phyloP scores from a whole-genome alignment of 1,284 basidiomycete species.

The Trichosporon asahii region DNA sequence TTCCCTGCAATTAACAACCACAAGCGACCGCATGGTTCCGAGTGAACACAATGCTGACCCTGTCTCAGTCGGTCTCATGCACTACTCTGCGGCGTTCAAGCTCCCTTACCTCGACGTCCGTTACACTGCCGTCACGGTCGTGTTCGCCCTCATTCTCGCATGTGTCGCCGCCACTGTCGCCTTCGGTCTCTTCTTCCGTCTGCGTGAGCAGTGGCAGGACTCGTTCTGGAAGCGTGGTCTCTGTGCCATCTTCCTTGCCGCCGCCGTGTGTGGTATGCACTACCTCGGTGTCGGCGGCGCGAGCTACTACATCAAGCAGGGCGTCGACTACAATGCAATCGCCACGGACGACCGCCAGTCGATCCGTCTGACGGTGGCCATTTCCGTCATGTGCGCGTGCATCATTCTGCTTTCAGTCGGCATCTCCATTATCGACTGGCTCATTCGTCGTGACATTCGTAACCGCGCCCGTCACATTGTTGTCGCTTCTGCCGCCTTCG shows the following conservation, averaged over 20 bases:
- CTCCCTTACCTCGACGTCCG: constrained; percentile 42
- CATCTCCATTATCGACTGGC: constrained; percentile 51
- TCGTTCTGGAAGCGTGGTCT: constrained; percentile 55
- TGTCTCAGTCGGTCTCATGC: constrained; percentile 50
- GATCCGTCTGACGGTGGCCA: constrained; percentile 51
- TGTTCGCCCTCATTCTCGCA: constrained; percentile 54
- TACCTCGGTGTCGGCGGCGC: constrained; percentile 55
- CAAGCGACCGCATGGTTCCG: too few species aligned
- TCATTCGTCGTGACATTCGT: constrained; percentile 47
- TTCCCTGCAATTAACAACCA: not conserved
- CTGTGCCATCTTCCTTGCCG: constrained; percentile 51
- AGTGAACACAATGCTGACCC: constrained; percentile 20
- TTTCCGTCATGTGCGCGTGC: constrained; percentile 55
- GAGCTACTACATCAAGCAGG: constrained; percentile 47
- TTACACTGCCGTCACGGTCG: constrained; percentile 50
- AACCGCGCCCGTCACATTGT: constrained; percentile 54
- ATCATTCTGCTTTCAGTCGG: constrained; percentile 52
- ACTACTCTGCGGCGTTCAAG: constrained; percentile 55
- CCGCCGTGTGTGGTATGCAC: constrained; percentile 57
- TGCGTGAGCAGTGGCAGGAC: constrained; percentile 55
- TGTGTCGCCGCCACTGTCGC: constrained; percentile 54
- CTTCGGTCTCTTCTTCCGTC: constrained; percentile 55
- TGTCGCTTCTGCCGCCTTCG: constrained; percentile 55
- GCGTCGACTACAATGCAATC: constrained; percentile 9
- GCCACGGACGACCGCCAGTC: constrained; percentile 32